These are phyloP conservation scores for Byssoonygena ceratinophila DNA, from an alignment of 2,329 filamentous ascomycete genomes.

Conservation along the genomic window DNA sequence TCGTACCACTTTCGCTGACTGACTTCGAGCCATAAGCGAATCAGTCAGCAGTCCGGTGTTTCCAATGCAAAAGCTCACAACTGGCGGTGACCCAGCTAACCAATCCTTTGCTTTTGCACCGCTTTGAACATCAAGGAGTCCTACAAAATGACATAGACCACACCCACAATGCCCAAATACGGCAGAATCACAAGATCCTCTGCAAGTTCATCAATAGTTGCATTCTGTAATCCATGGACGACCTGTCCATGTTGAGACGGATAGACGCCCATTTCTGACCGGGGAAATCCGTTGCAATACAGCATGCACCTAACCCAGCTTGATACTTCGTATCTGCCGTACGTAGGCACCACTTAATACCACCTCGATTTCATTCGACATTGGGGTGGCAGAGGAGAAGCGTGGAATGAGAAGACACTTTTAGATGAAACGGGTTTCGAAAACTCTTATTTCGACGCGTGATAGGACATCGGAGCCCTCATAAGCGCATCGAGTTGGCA, in stretches of 20 bases:
- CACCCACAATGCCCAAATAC: too few relatives aligned
- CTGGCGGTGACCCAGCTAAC: background rate
- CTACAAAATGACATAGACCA: constrained; percentile 50
- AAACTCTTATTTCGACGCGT: too few relatives aligned
- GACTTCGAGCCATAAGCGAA: background rate
- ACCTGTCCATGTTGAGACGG: constrained; percentile 35
- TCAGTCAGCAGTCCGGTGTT: background rate
- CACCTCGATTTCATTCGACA: constrained; percentile 36
- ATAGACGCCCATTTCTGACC: constrained; percentile 55
- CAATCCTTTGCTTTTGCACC: background rate
- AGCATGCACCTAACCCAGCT: constrained; percentile 45
- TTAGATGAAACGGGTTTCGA: too few relatives aligned
- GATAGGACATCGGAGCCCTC: too few relatives aligned
- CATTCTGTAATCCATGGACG: too few relatives aligned
- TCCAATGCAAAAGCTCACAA: background rate
- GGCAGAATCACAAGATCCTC: too few relatives aligned
- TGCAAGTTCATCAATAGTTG: too few relatives aligned
- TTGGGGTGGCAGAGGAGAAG: too few relatives aligned
- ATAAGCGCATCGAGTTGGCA: too few relatives aligned
- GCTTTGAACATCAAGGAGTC: constrained; percentile 21
- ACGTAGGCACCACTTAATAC: constrained; percentile 52
- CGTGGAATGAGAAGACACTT: background rate
- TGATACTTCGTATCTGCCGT: constrained; percentile 42
- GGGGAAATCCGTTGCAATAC: constrained; percentile 42
- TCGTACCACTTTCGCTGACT: background rate